phyloP scores from a whole-genome alignment of 768 basidiomycete genomes.

The Leucosporidium scottii region DNA sequence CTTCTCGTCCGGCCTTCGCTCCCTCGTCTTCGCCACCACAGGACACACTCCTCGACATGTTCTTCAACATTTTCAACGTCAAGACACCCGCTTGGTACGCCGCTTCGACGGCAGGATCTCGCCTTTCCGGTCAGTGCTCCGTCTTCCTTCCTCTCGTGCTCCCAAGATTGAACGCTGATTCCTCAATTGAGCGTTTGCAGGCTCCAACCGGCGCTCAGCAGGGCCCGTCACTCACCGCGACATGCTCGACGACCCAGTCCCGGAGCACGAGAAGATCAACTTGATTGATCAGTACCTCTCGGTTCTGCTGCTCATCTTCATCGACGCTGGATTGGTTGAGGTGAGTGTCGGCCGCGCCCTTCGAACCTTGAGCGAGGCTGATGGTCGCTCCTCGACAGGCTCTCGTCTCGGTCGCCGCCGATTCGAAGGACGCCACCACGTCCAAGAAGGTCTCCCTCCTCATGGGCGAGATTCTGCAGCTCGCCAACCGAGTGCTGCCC shows the following conservation, averaged over 20 bases:
- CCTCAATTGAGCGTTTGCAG: too few species aligned
- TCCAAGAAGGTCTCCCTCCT: slow-evolving; percentile 74
- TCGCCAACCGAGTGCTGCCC: slow-evolving; percentile 81
- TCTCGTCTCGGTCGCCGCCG: slow-evolving; percentile 74
- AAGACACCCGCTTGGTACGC: slow-evolving; percentile 88
- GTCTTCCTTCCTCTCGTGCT: slow-evolving; percentile 6
- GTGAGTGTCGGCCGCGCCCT: slow-evolving; percentile 47
- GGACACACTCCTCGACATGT: slow-evolving; percentile 90
- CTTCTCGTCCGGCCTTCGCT: too few species aligned
- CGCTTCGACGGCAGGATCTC: slow-evolving; percentile 79
- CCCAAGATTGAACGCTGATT: too few species aligned
- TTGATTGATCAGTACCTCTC: slow-evolving; percentile 89
- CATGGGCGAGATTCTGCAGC: slow-evolving; percentile 81
- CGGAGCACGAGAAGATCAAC: slow-evolving; percentile 55
- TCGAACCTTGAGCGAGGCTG: not conserved
- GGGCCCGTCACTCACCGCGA: not conserved
- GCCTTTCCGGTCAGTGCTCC: slow-evolving; percentile 45
- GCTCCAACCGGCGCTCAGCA: not conserved
- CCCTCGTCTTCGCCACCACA: slow-evolving; percentile 39
- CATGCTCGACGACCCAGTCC: not conserved
- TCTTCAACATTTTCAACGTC: slow-evolving; percentile 87
- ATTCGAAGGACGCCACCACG: slow-evolving; percentile 46
- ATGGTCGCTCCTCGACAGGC: slow-evolving; percentile 50
- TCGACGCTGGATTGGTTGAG: slow-evolving; percentile 80
- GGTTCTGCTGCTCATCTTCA: slow-evolving; percentile 71